A percentile compares a stretch with the other conserved stretches of the same genome.
Evolutionary conservation across 148 eudicot species (phyloP).

Genomic region (Rhododendron mucronatum): DNA sequence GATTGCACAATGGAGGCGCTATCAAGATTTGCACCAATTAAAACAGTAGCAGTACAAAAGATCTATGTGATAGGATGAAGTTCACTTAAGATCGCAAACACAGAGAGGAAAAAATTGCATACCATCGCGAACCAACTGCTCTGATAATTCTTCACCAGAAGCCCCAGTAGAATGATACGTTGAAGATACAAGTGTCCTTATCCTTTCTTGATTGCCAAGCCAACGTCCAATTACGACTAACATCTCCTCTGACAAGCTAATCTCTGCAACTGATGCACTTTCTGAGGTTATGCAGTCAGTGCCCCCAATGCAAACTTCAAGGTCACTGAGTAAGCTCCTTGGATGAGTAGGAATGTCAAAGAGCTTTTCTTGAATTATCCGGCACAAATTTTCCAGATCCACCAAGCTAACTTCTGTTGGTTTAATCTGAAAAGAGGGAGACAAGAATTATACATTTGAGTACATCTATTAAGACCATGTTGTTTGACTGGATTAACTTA

Average conservation of each 20-base stretch:
- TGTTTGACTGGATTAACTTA: background rate
- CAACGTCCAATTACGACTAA: slow-evolving; percentile 65
- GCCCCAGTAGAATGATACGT: slow-evolving; percentile 32
- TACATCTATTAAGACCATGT: background rate
- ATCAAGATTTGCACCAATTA: background rate
- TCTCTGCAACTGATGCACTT: slow-evolving; percentile 61
- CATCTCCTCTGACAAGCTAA: slow-evolving; percentile 72
- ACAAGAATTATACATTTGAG: background rate
- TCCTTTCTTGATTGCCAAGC: slow-evolving; percentile 85
- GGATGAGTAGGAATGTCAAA: slow-evolving; percentile 59
- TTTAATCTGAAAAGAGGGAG: slow-evolving; percentile 54
- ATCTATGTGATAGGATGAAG: background rate
- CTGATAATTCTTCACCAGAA: slow-evolving; percentile 66
- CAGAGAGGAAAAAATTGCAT: slow-evolving; percentile 14
- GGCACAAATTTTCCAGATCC: slow-evolving; percentile 70
- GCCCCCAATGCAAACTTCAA: slow-evolving; percentile 75
- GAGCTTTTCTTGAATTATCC: slow-evolving; percentile 65
- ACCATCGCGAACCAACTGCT: slow-evolving; percentile 93
- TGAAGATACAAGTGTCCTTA: slow-evolving; percentile 37
- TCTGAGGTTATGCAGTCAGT: slow-evolving; percentile 39
- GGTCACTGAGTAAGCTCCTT: slow-evolving; percentile 66
- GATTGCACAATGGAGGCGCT: too few relatives aligned
- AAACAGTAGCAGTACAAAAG: background rate
- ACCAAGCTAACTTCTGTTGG: slow-evolving; percentile 67
- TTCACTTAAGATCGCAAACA: background rate